Conservation (phyloP, 768 basidiomycete species). For the Hemileccinum rubropunctum region DNA sequence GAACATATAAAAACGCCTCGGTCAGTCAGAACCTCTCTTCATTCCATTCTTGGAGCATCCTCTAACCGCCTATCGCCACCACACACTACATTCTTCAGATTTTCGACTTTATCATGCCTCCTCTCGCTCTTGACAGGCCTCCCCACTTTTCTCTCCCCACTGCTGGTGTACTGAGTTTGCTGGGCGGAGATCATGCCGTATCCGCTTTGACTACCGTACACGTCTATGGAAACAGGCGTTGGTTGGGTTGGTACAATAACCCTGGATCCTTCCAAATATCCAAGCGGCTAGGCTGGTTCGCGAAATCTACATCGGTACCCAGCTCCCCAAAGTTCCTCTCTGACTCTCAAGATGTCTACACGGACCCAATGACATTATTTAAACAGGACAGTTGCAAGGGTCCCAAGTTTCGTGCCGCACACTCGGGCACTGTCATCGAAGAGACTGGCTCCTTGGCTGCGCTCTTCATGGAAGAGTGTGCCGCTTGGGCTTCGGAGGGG, state of each 20-base stretch:
- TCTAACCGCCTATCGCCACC: too few relatives aligned
- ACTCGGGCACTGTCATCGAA: constrained; percentile 50
- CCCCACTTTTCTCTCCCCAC: constrained; percentile 15
- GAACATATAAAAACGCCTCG: background rate
- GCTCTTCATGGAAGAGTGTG: constrained; percentile 41
- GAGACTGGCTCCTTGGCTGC: constrained; percentile 50
- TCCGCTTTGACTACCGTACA: constrained; percentile 30
- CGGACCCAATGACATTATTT: constrained; percentile 21
- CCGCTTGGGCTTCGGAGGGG: constrained; percentile 5
- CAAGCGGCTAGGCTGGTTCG: constrained; percentile 20
- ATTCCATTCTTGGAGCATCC: background rate
- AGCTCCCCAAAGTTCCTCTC: background rate
- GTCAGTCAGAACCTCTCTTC: background rate
- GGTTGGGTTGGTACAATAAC: constrained; percentile 35
- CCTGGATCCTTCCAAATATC: constrained; percentile 30
- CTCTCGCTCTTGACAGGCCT: constrained; percentile 2
- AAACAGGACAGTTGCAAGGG: constrained; percentile 15
- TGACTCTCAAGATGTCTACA: constrained; percentile 1
- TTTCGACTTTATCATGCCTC: background rate
- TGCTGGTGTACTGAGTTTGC: constrained; percentile 23
- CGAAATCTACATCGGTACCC: constrained; percentile 8
- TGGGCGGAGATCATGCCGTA: constrained; percentile 33
- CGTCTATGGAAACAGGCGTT: constrained; percentile 23
- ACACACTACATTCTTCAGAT: background rate
- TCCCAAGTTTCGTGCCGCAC: constrained; percentile 76